Base-by-base conservation (phyloP, 2,329 filamentous ascomycete genomes). In the Pseudogymnoascus sp. region DNA sequence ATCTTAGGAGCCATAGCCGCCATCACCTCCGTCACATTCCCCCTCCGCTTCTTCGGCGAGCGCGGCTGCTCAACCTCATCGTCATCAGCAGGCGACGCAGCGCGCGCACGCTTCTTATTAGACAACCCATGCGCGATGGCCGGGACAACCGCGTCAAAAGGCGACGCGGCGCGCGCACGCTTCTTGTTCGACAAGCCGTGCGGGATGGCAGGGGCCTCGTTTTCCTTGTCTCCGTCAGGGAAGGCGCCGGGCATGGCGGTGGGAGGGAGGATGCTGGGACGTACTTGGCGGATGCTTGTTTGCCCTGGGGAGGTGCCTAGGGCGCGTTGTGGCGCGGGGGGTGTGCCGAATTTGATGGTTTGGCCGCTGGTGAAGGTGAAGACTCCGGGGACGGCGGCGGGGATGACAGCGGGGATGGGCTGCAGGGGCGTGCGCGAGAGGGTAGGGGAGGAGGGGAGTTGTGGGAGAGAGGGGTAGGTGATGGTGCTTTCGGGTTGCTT, bases 101-200 rank as follows among this genome's bases (percentile, higher is more conserved):
- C 69, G 30, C 63, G 36, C 6, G 61, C 35, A 74, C 81, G 84
- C 39, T 79, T 79, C 75, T 86, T 87, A 79, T 88, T 88, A 22
- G 78, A 75, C 2, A 71, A 73, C 2, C n/a, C n/a, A n/a, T n/a
- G n/a, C n/a, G n/a, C n/a, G 75, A 79, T 64, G 81, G 68, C 25
- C 71, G 77, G 52, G 77, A 72, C 60, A 81, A 79, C 78, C 35
- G 83, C 80, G 61, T 85, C 83, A 62, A 83, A 82, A 42, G 84
- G 83, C 58, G 79, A 80, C 60, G 75, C 80, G 14, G 80, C 79
- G n/a, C 85, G 79, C 67, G 82, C 79, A 25, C 85, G 82, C 75
- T 87, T 88, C 78, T 88, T 88, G 75, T 84, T 87, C 6, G 77
- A 73, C 74, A 88, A 82, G 16, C 85, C 85, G 67, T 88, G 85